phyloP scores from a whole-genome alignment of 164 flowering plant genomes.

The Liquidambar formosana region DNA sequence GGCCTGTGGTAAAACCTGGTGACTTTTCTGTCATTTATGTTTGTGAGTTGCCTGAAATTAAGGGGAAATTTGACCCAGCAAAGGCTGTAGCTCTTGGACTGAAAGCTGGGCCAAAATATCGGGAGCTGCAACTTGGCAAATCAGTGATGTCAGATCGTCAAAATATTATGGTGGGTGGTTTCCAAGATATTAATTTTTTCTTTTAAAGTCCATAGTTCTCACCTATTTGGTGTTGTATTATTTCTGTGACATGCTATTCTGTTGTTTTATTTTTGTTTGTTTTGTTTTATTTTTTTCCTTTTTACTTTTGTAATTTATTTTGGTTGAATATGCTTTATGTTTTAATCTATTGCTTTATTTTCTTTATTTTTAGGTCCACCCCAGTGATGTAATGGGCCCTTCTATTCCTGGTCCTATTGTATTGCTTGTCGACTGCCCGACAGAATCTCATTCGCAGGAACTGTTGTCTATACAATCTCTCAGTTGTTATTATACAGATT shows the following conservation, averaged over 20 bases:
- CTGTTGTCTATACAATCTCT: constrained; percentile 56
- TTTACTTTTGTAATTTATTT: too few relatives aligned
- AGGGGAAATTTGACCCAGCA: constrained; percentile 83
- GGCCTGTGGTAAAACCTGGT: constrained; percentile 71
- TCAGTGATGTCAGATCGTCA: constrained; percentile 80
- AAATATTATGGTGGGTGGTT: constrained; percentile 69
- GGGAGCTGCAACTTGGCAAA: constrained; percentile 79
- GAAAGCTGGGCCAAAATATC: constrained; percentile 82
- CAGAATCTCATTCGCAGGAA: constrained; percentile 57
- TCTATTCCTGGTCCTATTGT: constrained; percentile 93
- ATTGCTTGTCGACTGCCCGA: constrained; percentile 87
- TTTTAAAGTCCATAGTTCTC: not conserved
- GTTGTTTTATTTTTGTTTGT: too few relatives aligned
- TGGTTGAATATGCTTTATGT: too few relatives aligned
- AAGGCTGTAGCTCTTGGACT: constrained; percentile 88
- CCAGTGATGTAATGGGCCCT: constrained; percentile 93
- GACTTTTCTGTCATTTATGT: constrained; percentile 86
- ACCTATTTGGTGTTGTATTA: not conserved
- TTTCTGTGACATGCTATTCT: not conserved
- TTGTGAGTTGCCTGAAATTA: constrained; percentile 87
- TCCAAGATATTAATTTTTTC: not conserved
- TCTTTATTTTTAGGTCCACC: constrained; percentile 65
- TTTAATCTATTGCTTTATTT: constrained; percentile 11
- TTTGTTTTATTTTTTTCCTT: too few relatives aligned
- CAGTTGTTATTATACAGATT: constrained; percentile 50